A percentile compares a stretch with the other conserved stretches of the same genome.
Conservation (phyloP, 2,329 filamentous ascomycete genomes). For the Pleoardoris graminearum region DNA sequence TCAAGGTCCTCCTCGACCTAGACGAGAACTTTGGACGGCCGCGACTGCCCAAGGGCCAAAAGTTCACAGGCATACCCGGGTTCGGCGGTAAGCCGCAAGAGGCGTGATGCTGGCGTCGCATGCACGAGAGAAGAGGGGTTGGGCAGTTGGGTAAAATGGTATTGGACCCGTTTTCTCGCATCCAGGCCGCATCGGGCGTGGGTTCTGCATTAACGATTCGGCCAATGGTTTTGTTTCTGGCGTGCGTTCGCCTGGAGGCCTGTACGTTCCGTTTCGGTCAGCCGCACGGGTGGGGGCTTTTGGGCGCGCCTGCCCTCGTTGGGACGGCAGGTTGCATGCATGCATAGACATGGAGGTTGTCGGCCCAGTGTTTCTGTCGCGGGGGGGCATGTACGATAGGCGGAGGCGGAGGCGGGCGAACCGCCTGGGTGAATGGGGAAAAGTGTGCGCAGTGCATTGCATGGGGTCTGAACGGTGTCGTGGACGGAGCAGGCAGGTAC, state of each 20-base stretch:
- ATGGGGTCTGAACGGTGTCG: not conserved
- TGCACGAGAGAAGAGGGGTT: constrained; percentile 17
- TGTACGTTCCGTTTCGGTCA: constrained; percentile 17
- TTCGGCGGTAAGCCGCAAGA: constrained; percentile 38
- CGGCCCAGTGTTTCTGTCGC: constrained; percentile 7
- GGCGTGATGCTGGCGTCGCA: constrained; percentile 22
- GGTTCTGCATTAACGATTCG: constrained; percentile 26
- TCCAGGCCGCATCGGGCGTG: constrained; percentile 21
- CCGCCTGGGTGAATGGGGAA: not conserved
- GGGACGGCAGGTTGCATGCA: constrained; percentile 18
- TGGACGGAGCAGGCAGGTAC: constrained; percentile 3
- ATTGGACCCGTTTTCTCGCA: constrained; percentile 32
- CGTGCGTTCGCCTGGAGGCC: constrained; percentile 23
- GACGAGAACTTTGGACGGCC: constrained; percentile 89
- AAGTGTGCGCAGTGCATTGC: constrained; percentile 4
- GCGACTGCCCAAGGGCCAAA: constrained; percentile 55
- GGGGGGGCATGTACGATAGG: constrained; percentile 29
- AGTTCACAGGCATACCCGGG: constrained; percentile 42
- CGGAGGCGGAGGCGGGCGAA: no score
- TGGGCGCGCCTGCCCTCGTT: constrained; percentile 11
- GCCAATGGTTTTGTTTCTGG: constrained; percentile 32
- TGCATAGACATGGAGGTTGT: constrained; percentile 18
- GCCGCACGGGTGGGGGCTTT: constrained; percentile 24
- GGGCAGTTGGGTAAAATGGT: constrained; percentile 29
- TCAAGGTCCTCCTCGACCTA: constrained; percentile 93